Percentiles rank a stretch among this genome's conserved stretches.
Evolutionary conservation across 306 rosid genomes (phyloP).

Genomic region (Dalbergia cultrata): DNA sequence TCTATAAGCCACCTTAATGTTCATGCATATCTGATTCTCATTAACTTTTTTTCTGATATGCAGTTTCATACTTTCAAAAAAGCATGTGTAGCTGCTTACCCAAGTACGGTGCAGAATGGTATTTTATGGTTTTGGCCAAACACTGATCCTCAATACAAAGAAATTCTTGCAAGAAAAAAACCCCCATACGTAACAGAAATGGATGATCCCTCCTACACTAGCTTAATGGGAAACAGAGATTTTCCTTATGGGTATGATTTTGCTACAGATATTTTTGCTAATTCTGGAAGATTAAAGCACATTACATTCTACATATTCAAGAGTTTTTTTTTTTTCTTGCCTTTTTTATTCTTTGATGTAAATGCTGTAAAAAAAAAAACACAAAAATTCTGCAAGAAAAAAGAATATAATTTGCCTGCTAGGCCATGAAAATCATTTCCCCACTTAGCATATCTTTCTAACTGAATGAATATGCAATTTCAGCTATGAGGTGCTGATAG

Average conservation of each 20-base stretch:
- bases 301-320: constrained; percentile 6
- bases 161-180: constrained; percentile 60
- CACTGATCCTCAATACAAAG: constrained; percentile 80
- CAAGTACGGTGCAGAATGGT: constrained; percentile 77
- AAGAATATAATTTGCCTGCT: neutral
- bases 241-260: constrained; percentile 76
- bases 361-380: neutral
- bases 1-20: constrained; percentile 15
- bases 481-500: constrained; percentile 91
- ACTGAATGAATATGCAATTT: constrained; percentile 45
- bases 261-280: neutral
- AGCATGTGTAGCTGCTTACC: constrained; percentile 86
- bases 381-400: neutral
- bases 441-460: constrained; percentile 14
- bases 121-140: constrained; percentile 96
- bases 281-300: constrained; percentile 19
- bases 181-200: constrained; percentile 79
- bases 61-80: constrained; percentile 79
- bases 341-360: neutral
- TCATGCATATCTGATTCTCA: neutral
- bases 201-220: constrained; percentile 75
- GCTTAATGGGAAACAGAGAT: constrained; percentile 75
- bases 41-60: constrained; percentile 46
- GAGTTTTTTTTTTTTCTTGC: neutral
- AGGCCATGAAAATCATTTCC: neutral